Percentiles rank a stretch among this genome's conserved stretches.
phyloP scores from a whole-genome alignment of 345 rosid species.

The Angophora floribunda region DNA sequence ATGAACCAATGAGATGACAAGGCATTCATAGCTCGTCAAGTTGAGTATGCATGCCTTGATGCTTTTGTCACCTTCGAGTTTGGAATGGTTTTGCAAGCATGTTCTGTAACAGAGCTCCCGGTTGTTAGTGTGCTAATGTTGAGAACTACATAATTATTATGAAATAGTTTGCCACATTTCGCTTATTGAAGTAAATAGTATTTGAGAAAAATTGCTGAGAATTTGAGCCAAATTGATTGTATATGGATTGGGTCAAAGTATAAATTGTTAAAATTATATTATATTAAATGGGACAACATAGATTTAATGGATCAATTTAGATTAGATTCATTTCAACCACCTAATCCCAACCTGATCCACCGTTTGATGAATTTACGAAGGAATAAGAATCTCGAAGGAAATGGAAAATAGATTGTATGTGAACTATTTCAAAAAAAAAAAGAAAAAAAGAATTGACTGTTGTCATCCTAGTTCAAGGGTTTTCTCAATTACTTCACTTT shows the following conservation, averaged over 20 bases:
- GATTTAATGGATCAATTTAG: background rate
- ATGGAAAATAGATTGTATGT: rapidly evolving
- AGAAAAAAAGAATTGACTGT: rapidly evolving
- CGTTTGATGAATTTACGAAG: background rate
- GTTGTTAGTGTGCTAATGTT: background rate
- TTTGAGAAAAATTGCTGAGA: background rate
- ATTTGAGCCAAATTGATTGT: background rate
- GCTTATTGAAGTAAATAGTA: background rate
- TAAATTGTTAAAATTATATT: background rate
- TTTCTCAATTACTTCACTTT: no score
- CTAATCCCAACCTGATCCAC: background rate
- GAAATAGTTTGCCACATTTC: rapidly evolving
- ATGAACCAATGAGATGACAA: background rate
- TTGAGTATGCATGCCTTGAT: background rate
- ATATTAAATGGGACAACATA: background rate
- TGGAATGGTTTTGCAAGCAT: background rate
- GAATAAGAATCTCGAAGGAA: background rate
- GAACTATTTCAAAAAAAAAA: background rate
- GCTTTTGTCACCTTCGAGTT: background rate
- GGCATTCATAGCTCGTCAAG: background rate
- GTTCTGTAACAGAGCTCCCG: background rate
- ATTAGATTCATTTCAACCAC: background rate
- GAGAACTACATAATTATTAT: background rate
- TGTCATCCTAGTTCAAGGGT: background rate
- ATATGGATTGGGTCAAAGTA: background rate